These are phyloP conservation scores for Claviceps capensis DNA, from an alignment of 2,329 filamentous ascomycete genomes.

Conservation along the genomic window DNA sequence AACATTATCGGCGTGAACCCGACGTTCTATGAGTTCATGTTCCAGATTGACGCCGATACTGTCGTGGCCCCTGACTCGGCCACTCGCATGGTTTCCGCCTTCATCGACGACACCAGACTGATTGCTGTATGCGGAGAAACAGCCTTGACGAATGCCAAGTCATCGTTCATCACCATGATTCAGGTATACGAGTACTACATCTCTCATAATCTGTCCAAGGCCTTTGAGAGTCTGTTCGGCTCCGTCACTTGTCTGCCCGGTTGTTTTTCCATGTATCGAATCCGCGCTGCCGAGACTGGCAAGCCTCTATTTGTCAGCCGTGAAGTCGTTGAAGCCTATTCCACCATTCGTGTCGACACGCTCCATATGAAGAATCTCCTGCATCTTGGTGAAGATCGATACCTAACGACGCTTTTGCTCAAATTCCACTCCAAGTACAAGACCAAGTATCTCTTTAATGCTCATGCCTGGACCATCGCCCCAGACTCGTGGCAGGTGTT, in stretches of 20 bases:
- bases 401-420: slow-evolving; percentile 83
- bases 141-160: slow-evolving; percentile 79
- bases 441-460: slow-evolving; percentile 90
- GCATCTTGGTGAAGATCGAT: slow-evolving; percentile 94
- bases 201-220: slow-evolving; percentile 91
- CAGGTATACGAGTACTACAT: slow-evolving; percentile 99
- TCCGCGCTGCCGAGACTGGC: slow-evolving; percentile 83
- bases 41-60: slow-evolving; percentile 96
- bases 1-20: slow-evolving; percentile 99
- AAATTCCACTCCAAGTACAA: slow-evolving; percentile 91
- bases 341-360: slow-evolving; percentile 91
- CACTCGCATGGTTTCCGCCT: slow-evolving; percentile 81
- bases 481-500: slow-evolving; percentile 91
- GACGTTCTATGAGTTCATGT: slow-evolving; percentile 91
- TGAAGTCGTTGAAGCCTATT: slow-evolving; percentile 77
- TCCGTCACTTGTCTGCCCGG: slow-evolving; percentile 95
- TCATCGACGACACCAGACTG: slow-evolving; percentile 83
- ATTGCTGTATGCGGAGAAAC: slow-evolving; percentile 94
- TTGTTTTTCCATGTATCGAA: slow-evolving; percentile 98
- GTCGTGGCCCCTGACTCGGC: slow-evolving; percentile 81
- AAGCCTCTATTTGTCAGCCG: slow-evolving; percentile 94
- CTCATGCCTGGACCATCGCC: slow-evolving; percentile 93
- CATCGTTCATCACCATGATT: slow-evolving; percentile 95
- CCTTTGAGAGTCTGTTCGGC: slow-evolving; percentile 93
- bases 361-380: slow-evolving; percentile 98